Base-by-base conservation (phyloP, 169 alveolate genomes). In the Plasmodium sp. region DNA sequence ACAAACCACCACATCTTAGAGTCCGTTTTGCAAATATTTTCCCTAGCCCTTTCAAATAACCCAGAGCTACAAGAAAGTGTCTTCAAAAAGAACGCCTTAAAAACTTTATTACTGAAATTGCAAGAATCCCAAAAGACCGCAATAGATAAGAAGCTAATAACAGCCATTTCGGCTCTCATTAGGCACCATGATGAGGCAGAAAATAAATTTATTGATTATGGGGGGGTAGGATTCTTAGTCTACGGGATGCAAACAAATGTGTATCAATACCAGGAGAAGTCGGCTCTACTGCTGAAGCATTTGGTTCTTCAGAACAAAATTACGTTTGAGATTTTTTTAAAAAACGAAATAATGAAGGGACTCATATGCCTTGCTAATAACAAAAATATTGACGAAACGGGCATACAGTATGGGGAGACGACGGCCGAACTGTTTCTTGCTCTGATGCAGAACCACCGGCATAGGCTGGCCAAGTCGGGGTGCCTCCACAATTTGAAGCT, bases 181-280 rank as follows among this genome's bases (percentile, higher is more conserved):
- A 58, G 94, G 33, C 94, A 90, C 82, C 94, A 90, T 90, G 91
- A 90, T 71, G 92, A 90, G 82, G 94, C 84, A 43, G 94, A 90
- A 90, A 90, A 90, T 80, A 90, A 90, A 90, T 90, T 90, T 18
- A 90, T 90, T 43, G 94, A 90, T 45, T 90, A 90, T 81, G 94
- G 94, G 0, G 94, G 94, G 33, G 75, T 90, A 5, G 94, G 84
- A 1, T 90, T 90, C 41, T 72, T 90, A 62, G 94, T 90, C 2
- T 90, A 90, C n/a, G 94, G 94, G 18, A 90, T 90, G 94, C 94
- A 81, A 56, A 90, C 94, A 39, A 90, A 90, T 51, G 80, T 90
- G 22, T 80, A 62, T 31, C 81, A 90, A 48, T 90, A 90, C 54
- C 94, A 90, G 72, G 94, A 90, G 82, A 90, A 90, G 58, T 79